These are phyloP conservation scores for Gillenia trifoliata DNA, from an alignment of 306 rosid genomes.

Conservation along the genomic window DNA sequence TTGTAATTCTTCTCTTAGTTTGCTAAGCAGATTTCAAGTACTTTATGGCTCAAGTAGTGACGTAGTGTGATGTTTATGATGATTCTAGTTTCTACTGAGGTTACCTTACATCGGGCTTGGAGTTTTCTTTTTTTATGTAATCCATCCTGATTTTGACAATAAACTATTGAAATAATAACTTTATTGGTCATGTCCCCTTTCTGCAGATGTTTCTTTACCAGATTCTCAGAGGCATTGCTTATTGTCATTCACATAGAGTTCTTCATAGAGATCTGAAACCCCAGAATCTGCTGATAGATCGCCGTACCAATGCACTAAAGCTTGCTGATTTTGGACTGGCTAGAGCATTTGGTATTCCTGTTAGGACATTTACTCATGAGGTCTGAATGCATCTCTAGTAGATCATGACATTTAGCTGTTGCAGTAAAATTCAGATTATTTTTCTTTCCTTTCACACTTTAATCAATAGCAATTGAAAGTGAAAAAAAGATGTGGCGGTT, in stretches of 20 bases:
- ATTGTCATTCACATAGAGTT: constrained; percentile 98
- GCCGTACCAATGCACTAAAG: constrained; percentile 83
- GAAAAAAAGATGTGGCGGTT: neutral
- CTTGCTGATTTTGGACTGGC: constrained; percentile 99
- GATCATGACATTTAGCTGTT: neutral
- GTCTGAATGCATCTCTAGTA: constrained; percentile 28
- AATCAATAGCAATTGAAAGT: neutral
- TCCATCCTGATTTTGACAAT: constrained; percentile 11
- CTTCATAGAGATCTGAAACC: constrained; percentile 99
- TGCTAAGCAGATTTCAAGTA: neutral
- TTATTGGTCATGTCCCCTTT: constrained; percentile 23
- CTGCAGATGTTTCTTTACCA: constrained; percentile 96
- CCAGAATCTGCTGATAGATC: constrained; percentile 93
- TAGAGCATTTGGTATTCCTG: constrained; percentile 98
- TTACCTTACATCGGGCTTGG: neutral
- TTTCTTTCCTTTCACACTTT: neutral
- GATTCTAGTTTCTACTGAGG: neutral
- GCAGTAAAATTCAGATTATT: neutral
- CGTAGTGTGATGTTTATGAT: neutral
- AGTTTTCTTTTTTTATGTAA: constrained; percentile 2
- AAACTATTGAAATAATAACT: constrained; percentile 12
- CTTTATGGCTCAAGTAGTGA: neutral
- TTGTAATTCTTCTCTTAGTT: neutral
- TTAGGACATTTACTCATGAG: constrained; percentile 97
- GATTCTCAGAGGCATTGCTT: constrained; percentile 98